A percentile compares a stretch with the other conserved stretches of the same genome.
phyloP scores from a whole-genome alignment of 2,329 filamentous ascomycete species.

The Colletotrichum sp. region DNA sequence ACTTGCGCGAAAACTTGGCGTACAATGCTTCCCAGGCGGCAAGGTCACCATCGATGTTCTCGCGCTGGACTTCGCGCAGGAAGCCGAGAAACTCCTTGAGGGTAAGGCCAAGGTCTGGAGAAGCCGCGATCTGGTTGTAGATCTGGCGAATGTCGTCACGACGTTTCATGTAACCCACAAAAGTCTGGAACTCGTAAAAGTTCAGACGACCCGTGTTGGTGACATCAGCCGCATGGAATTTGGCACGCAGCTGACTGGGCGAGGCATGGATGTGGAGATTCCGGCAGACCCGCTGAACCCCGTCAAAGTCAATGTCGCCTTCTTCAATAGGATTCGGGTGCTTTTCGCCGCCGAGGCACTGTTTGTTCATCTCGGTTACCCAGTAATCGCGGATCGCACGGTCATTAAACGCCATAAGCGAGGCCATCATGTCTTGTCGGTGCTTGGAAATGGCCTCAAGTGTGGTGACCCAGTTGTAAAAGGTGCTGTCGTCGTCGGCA shows the following conservation, averaged over 20 bases:
- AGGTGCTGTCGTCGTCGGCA: slow-evolving; percentile 73
- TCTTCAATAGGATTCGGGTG: slow-evolving; percentile 57
- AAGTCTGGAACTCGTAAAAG: slow-evolving; percentile 82
- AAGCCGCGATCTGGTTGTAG: slow-evolving; percentile 66
- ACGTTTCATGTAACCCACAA: slow-evolving; percentile 83
- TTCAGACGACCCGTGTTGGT: slow-evolving; percentile 70
- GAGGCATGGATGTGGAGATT: slow-evolving; percentile 93
- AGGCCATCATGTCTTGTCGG: slow-evolving; percentile 88
- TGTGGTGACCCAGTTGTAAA: slow-evolving; percentile 82
- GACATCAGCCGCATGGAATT: slow-evolving; percentile 77
- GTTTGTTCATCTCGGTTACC: slow-evolving; percentile 80
- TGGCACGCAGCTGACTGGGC: slow-evolving; percentile 71
- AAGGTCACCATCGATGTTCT: slow-evolving; percentile 73
- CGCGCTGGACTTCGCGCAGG: slow-evolving; percentile 73
- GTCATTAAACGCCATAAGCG: slow-evolving; percentile 83
- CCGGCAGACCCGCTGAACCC: slow-evolving; percentile 83
- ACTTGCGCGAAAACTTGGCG: slow-evolving; percentile 68
- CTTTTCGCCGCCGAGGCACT: slow-evolving; percentile 53
- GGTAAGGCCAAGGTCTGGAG: slow-evolving; percentile 69
- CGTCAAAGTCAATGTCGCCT: slow-evolving; percentile 77
- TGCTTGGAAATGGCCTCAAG: slow-evolving; percentile 85
- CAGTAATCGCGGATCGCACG: slow-evolving; percentile 85
- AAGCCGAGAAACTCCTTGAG: slow-evolving; percentile 78
- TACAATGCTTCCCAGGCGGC: slow-evolving; percentile 76
- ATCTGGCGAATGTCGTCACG: slow-evolving; percentile 81